phyloP scores from a whole-genome alignment of 495 filamentous ascomycete species.

The Penicillium lividum region DNA sequence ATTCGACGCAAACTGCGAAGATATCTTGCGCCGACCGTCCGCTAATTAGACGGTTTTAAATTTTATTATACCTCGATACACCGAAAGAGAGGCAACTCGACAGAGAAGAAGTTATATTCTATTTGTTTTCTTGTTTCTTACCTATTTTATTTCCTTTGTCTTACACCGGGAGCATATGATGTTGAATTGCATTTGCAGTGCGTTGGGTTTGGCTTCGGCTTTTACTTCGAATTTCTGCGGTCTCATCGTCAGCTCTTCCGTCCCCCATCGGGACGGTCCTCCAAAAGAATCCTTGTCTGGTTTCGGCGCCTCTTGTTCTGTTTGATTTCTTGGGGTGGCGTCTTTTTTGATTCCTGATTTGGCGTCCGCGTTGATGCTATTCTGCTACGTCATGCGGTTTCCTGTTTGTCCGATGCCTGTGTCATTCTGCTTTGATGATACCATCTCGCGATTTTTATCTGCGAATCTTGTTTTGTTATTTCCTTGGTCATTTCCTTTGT shows the following conservation, averaged over 20 bases:
- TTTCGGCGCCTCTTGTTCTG: conserved; percentile 29
- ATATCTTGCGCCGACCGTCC: conserved; percentile 64
- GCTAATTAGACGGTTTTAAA: conserved; percentile 21
- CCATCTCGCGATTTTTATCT: conserved; percentile 41
- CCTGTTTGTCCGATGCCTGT: conserved; percentile 27
- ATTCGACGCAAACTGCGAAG: conserved; percentile 96
- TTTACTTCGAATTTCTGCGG: conserved; percentile 25
- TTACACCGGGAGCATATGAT: conserved; percentile 25
- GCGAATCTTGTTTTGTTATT: conserved; percentile 1
- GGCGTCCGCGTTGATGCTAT: conserved; percentile 19
- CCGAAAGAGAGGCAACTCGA: conserved; percentile 4
- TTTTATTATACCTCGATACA: conserved; percentile 1
- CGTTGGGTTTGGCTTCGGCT: conserved; percentile 31
- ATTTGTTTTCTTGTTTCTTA: conserved; percentile 5
- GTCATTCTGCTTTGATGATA: conserved; percentile 45
- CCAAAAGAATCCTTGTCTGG: conserved; percentile 26
- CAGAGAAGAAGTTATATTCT: conserved; percentile 7
- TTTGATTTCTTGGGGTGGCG: conserved; percentile 33
- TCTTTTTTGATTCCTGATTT: conserved; percentile 24
- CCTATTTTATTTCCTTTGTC: conserved; percentile 12
- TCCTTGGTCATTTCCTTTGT: conserved; percentile 7
- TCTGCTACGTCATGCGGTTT: conserved; percentile 11
- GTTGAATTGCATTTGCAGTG: conserved; percentile 35
- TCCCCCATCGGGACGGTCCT: conserved; percentile 17
- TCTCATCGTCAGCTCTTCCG: conserved; percentile 16